A percentile compares a stretch with the other conserved stretches of the same genome.
These are phyloP conservation scores for Neoboletus brunneissimus DNA, from an alignment of 768 basidiomycete genomes.

Conservation along the genomic window DNA sequence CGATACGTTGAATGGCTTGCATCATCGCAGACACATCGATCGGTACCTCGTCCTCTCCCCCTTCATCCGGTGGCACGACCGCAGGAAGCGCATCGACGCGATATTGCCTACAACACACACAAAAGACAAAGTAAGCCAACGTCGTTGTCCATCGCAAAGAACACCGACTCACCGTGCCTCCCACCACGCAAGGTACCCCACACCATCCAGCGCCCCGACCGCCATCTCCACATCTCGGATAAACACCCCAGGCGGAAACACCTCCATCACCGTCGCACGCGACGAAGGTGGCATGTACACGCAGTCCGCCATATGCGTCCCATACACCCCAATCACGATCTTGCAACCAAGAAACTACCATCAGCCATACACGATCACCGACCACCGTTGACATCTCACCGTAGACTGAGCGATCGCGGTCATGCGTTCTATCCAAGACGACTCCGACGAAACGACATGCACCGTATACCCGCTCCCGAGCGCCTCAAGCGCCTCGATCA, in stretches of 20 bases:
- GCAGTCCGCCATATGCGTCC: slow-evolving; percentile 61
- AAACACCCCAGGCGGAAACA: slow-evolving; percentile 69
- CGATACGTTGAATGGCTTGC: neutral
- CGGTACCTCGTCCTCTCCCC: neutral
- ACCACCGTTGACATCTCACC: slow-evolving; percentile 37
- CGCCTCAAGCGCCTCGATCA: slow-evolving; percentile 55
- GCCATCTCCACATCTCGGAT: slow-evolving; percentile 60
- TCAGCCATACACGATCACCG: slow-evolving; percentile 6
- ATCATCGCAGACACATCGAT: neutral
- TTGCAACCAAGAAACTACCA: slow-evolving; percentile 20
- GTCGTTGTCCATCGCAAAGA: neutral
- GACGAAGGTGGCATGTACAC: slow-evolving; percentile 65
- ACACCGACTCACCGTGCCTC: slow-evolving; percentile 31
- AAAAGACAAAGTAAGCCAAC: neutral
- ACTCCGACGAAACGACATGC: slow-evolving; percentile 49
- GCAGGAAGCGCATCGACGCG: slow-evolving; percentile 34
- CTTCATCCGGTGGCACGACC: neutral
- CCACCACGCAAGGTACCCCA: slow-evolving; percentile 62
- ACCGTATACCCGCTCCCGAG: slow-evolving; percentile 58
- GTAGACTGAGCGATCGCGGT: slow-evolving; percentile 64
- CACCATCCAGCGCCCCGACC: slow-evolving; percentile 44
- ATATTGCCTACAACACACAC: slow-evolving; percentile 34
- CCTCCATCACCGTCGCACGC: slow-evolving; percentile 68
- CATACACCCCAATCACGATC: slow-evolving; percentile 61
- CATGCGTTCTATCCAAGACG: slow-evolving; percentile 62